phyloP scores from a whole-genome alignment of 768 basidiomycete genomes.

The Boletus bicolor region DNA sequence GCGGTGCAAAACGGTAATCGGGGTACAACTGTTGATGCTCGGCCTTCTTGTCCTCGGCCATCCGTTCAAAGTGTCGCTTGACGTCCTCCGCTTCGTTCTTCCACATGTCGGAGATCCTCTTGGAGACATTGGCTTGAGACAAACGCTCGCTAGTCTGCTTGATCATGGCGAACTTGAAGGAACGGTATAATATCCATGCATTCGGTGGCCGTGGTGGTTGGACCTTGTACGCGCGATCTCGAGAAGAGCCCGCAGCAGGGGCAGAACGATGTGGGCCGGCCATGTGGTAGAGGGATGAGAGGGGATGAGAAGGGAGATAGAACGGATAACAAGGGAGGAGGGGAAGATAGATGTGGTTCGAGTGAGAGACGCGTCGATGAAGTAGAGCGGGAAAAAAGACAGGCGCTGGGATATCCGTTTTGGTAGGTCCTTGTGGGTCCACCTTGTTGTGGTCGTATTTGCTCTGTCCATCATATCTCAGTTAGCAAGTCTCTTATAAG shows the following conservation, averaged over 20 bases:
- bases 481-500: conserved; percentile 11
- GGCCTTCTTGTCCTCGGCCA: conserved; percentile 51
- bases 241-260: neutral
- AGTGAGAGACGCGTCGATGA: conserved; percentile 28
- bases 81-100: conserved; percentile 47
- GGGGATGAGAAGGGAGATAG: conserved; percentile 4
- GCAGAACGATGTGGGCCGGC: conserved; percentile 17
- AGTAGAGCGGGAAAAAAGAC: conserved; percentile 24
- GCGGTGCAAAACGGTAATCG: conserved; percentile 54
- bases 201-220: conserved; percentile 69
- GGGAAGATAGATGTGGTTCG: conserved; percentile 19
- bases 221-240: conserved; percentile 13
- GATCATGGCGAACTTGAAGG: conserved; percentile 42
- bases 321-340: conserved; percentile 1
- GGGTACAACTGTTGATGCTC: conserved; percentile 53
- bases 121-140: conserved; percentile 64
- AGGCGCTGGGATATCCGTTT: conserved; percentile 23
- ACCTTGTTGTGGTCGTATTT: conserved; percentile 34
- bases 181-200: conserved; percentile 81
- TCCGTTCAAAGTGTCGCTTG: conserved; percentile 48
- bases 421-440: conserved; percentile 37
- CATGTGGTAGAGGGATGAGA: conserved; percentile 20
- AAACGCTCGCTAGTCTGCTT: conserved; percentile 31
- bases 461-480: conserved; percentile 1
- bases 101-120: conserved; percentile 64